Base-by-base conservation (phyloP, 2,329 filamentous ascomycete species). In the Trichoderma hamatum region DNA sequence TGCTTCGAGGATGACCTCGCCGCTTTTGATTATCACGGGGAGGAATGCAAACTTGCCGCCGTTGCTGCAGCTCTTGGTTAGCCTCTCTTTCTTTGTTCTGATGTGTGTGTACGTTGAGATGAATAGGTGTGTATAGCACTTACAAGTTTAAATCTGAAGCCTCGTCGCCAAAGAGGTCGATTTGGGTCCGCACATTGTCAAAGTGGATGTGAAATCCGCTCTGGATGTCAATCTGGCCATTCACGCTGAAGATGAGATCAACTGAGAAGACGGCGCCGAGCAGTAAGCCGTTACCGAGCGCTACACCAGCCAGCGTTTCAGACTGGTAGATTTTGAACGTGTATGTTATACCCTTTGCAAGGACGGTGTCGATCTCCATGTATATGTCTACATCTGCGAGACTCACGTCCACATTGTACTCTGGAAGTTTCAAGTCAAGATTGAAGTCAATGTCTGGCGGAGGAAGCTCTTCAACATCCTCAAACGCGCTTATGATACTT, bases 21-120 rank as follows among this genome's bases (percentile, higher is more conserved):
- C 80, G 34, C 78, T 82, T 69, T 82, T 75, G 36, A 88, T 76
- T 0, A 79, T 84, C 3, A 88, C 83, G 0, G 86, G 86, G 1
- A 89, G 80, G 68, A 88, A 87, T 68, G 88, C 85, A 69, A 88
- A 88, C 16, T 81, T 75, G 0, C 83, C 86, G 6, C 85, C 85
- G 4, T 84, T 82, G 55, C 84, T 87, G 67, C n/a, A 49, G 19
- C 7, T 62, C 21, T 34, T 65, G 16, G 36, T 56, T 30, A 56
- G 51, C 9, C 19, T 36, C 4, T 16, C 2, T 39, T 19, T 3
- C 36, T 39, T 2, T 19, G 36, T 19, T 43, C 13, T n/a, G 6
- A 7, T 10, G 3, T 51, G 13, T 59, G 11, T 30, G 30, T 28
- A 16, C 9, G 51, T 6, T 6, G 13, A 14, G 34, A 36, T 49